Conservation (phyloP, 495 filamentous ascomycete species). For the Evernia prunastri region DNA sequence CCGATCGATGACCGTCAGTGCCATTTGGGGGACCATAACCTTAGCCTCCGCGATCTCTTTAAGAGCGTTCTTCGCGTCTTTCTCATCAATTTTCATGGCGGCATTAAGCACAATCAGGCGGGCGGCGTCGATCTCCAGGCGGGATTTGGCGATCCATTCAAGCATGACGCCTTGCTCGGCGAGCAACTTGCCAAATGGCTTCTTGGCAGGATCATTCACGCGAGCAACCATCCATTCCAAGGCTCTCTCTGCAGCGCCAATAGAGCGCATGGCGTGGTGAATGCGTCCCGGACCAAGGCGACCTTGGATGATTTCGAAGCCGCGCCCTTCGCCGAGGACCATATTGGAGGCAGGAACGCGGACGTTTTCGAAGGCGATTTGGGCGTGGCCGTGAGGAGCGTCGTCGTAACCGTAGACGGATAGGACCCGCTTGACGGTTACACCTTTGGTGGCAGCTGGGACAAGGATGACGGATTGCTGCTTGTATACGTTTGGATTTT, state of each 20-base stretch:
- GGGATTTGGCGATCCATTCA: slow-evolving; percentile 86
- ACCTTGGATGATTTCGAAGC: slow-evolving; percentile 96
- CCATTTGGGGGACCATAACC: slow-evolving; percentile 71
- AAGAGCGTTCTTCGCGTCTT: slow-evolving; percentile 70
- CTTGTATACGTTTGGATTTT: slow-evolving; percentile 66
- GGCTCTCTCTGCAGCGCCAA: slow-evolving; percentile 78
- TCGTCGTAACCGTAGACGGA: slow-evolving; percentile 91
- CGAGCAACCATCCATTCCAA: slow-evolving; percentile 84
- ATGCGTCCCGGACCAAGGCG: slow-evolving; percentile 87
- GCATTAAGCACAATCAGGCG: slow-evolving; percentile 83
- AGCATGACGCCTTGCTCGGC: slow-evolving; percentile 83
- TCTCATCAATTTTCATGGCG: slow-evolving; percentile 79
- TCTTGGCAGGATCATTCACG: slow-evolving; percentile 81
- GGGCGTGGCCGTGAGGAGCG: slow-evolving; percentile 87
- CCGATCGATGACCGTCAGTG: slow-evolving; percentile 74
- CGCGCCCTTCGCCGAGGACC: slow-evolving; percentile 81
- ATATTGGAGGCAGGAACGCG: slow-evolving; percentile 71
- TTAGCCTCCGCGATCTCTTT: slow-evolving; percentile 86
- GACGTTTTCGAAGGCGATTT: slow-evolving; percentile 80
- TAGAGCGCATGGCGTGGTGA: slow-evolving; percentile 88
- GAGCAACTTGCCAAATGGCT: slow-evolving; percentile 74
- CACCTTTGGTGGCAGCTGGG: slow-evolving; percentile 64
- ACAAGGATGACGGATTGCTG: slow-evolving; percentile 90
- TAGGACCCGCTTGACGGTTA: slow-evolving; percentile 79
- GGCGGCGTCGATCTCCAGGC: slow-evolving; percentile 84